Base-by-base conservation (phyloP, 116 monocot species). In the Cymodocea nodosa region DNA sequence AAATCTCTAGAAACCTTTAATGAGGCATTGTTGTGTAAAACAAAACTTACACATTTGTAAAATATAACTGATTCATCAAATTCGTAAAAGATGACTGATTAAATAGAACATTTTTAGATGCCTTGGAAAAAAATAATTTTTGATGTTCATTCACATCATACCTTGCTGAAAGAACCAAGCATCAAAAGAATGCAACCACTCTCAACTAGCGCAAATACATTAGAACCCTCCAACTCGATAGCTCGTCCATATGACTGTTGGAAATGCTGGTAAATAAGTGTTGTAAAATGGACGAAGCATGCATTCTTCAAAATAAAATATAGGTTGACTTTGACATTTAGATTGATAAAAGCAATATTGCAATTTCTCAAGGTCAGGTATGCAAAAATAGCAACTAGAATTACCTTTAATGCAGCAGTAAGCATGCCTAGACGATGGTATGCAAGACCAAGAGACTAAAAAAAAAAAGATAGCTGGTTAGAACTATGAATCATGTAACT, bases 351-450 rank as follows among this genome's bases (percentile, higher is more conserved):
- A 44, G 12, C 5, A 30, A 30, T 19, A 56, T 7, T 20, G 12
- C 20, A 18, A 56, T 18, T 9, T 56, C 11, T 23, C 8, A 60
- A 20, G 10, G 39, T 17, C 37, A 17, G 16, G 8, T 15, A 56
- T 35, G 39, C 24, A 70, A 22, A 2, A 34, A 40, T 13, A 40
- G 19, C 35, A 55, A 63, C 25, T 1, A 65, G 0, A 17, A 23
- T 44, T 81, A 98, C 98, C 92, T 98, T 98, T 71, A 92, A 39
- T 71, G 98, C 88, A 60, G 92, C 92, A 55, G 89, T 92, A 35
- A 86, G 82, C 98, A 89, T 98, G 66, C 98, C 98, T 72, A 98
- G 59, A 6, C 78, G 71, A 23, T 84, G 92, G 68, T 98, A 98
- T 54, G 98, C 89, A 59, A 86, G 78, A 70, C 98, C 92, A 44